Evolutionary conservation across 1,139 yeast species (phyloP), one percentile per base, ranked within the genome.

Genomic region (Kurtzmaniella quercitrusa): DNA sequence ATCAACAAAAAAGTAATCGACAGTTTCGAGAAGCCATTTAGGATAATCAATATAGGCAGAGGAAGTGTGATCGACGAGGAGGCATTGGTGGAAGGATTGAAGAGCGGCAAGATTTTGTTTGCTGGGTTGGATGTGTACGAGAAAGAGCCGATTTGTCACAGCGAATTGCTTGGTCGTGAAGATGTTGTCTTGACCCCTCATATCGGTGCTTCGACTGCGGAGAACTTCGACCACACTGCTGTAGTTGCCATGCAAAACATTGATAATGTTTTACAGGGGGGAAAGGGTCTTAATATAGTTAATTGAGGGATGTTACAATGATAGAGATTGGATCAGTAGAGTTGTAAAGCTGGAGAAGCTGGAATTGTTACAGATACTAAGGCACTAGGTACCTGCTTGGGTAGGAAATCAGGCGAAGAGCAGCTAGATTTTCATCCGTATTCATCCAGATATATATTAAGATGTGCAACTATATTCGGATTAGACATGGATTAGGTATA

Each of bases 111-210:
- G 47, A 73, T 90, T 3, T 62, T 75, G 18, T 78, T 83, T 56
- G 93, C 84, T 14, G 97, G 96, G 0, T 66, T 88, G 39, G 96
- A 89, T 56, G 96, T 89, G 4, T 87, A 70, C 62, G 85, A 81
- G 53, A 60, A 75, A 34, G 96, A 89, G 61, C 91, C 91, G 3
- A 44, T 48, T 1, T 73, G 85, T 11, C 74, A 79, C 49, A 71
- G 72, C 12, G 79, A 68, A 25, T 72, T 85, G 41, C 54, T 77
- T 25, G 64, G 66, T 12, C 73, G 94, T 55, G 73, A 80, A 56
- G 89, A 87, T 59, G 89, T 85, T n/a, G 67, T 83, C 0, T 63
- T 85, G 41, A 77, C 88, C 14, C 95, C 95, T 9, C 95, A 87
- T 60, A 60, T 84, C 33, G 95, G 91, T 0, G 82, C 91, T 21